Conservation (phyloP, 2,329 filamentous ascomycete genomes). For the Botrytis fragariae region DNA sequence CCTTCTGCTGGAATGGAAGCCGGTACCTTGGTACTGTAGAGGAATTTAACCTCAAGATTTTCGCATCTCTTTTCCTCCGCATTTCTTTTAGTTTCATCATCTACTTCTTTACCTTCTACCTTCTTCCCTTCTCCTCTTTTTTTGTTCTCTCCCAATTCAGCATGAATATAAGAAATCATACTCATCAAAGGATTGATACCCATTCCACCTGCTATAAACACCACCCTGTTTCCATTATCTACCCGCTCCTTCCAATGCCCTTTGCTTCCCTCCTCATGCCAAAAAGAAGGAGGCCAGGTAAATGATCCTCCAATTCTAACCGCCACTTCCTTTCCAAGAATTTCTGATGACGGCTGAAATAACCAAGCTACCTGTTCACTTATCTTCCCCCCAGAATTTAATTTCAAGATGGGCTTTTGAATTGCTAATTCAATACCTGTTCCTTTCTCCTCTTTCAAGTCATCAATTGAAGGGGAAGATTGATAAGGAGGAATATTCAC, state of each 20-base stretch:
- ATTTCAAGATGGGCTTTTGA: neutral
- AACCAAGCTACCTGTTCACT: neutral
- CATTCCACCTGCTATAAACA: conserved; percentile 5
- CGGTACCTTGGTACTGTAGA: neutral
- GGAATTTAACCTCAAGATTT: neutral
- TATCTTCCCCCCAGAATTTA: neutral
- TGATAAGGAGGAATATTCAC: neutral
- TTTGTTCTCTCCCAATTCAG: neutral
- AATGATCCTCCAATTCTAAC: neutral
- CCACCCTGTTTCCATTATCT: neutral
- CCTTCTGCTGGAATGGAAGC: neutral
- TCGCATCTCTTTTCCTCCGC: too few relatives aligned
- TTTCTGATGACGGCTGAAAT: neutral
- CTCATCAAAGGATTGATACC: neutral
- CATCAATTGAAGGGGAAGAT: neutral
- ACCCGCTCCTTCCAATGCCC: neutral
- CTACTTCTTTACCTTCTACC: neutral
- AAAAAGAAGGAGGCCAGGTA: neutral
- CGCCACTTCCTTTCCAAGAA: neutral
- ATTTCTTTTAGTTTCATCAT: neutral
- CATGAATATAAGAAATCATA: neutral
- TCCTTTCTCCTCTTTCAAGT: neutral
- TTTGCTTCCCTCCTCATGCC: neutral
- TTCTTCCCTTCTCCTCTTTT: neutral
- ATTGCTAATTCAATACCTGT: neutral